These are phyloP conservation scores for Penicillium waksmanii DNA, from an alignment of 495 filamentous ascomycete species.

Conservation along the genomic window DNA sequence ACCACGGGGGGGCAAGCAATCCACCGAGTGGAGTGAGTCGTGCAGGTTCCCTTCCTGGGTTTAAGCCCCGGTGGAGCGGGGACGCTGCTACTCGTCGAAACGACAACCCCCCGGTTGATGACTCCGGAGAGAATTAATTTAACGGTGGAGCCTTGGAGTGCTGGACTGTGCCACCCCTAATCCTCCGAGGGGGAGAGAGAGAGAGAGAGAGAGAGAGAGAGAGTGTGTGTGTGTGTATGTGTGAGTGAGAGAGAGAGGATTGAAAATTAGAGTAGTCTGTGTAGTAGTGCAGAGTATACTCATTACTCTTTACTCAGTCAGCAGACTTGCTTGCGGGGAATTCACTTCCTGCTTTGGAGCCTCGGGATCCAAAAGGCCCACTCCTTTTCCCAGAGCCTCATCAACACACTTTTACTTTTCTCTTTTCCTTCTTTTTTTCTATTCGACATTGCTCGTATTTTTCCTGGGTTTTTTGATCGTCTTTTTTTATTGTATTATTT, in stretches of 20 bases:
- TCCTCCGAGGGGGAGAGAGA: constrained; percentile 7
- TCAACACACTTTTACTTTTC: too few species aligned
- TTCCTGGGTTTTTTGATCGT: not conserved
- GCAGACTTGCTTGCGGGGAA: constrained; percentile 13
- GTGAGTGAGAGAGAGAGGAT: too few species aligned
- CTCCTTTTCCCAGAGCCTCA: too few species aligned
- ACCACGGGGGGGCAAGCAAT: constrained; percentile 1
- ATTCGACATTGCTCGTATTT: too few species aligned
- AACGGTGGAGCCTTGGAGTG: constrained; percentile 22
- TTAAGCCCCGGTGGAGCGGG: constrained; percentile 16
- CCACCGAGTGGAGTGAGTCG: constrained; percentile 15
- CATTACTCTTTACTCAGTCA: too few species aligned
- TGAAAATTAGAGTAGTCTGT: not conserved
- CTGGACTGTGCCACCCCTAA: constrained; percentile 5
- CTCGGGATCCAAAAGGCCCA: too few species aligned
- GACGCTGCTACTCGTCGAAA: not conserved
- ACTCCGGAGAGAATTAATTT: constrained; percentile 16
- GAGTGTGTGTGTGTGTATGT: too few species aligned
- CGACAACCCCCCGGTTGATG: constrained; percentile 17
- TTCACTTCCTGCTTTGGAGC: not conserved
- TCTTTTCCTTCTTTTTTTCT: too few species aligned
- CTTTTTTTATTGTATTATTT: constrained; percentile 9
- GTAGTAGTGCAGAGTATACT: not conserved
- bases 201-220: not conserved
- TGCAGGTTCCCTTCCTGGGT: constrained; percentile 29